A percentile compares a stretch with the other conserved stretches of the same genome.
phyloP scores from a whole-genome alignment of 148 eudicot genomes.

The Talinum fruticosum region DNA sequence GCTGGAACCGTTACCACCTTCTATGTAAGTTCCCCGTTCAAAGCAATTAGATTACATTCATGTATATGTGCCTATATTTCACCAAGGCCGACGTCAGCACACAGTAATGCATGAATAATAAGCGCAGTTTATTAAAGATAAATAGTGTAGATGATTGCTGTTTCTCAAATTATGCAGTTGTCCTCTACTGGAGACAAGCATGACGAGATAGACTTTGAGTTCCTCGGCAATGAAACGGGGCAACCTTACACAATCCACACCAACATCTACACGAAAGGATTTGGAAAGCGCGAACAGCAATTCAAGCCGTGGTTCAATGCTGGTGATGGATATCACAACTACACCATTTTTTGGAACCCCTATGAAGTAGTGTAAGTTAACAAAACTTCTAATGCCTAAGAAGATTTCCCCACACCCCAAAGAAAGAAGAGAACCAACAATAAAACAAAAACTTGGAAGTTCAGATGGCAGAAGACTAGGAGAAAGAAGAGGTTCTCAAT shows the following conservation, averaged over 20 bases:
- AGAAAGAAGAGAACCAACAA: background rate
- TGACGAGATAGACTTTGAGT: slow-evolving; percentile 89
- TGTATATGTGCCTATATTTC: background rate
- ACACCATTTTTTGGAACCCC: slow-evolving; percentile 70
- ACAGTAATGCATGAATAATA: background rate
- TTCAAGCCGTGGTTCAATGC: slow-evolving; percentile 77
- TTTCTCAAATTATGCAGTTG: slow-evolving; percentile 35
- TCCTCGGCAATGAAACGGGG: slow-evolving; percentile 66
- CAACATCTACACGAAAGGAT: slow-evolving; percentile 58
- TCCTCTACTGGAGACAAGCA: slow-evolving; percentile 48
- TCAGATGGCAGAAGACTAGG: too few relatives aligned
- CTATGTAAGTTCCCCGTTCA: slow-evolving; percentile 55
- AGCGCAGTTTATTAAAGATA: background rate
- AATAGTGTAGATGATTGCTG: background rate
- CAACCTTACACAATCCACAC: slow-evolving; percentile 70
- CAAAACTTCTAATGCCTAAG: background rate
- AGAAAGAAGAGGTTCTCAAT: background rate
- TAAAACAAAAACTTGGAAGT: too few relatives aligned
- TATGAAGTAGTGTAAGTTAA: slow-evolving; percentile 49
- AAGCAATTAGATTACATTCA: background rate
- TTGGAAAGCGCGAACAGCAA: slow-evolving; percentile 62
- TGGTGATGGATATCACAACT: slow-evolving; percentile 57
- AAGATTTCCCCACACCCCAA: background rate
- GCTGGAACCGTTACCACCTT: slow-evolving; percentile 78
- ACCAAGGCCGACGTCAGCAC: background rate